These are phyloP conservation scores for Pseudogymnoascus sp. DNA, from an alignment of 2,329 filamentous ascomycete genomes.

Conservation along the genomic window DNA sequence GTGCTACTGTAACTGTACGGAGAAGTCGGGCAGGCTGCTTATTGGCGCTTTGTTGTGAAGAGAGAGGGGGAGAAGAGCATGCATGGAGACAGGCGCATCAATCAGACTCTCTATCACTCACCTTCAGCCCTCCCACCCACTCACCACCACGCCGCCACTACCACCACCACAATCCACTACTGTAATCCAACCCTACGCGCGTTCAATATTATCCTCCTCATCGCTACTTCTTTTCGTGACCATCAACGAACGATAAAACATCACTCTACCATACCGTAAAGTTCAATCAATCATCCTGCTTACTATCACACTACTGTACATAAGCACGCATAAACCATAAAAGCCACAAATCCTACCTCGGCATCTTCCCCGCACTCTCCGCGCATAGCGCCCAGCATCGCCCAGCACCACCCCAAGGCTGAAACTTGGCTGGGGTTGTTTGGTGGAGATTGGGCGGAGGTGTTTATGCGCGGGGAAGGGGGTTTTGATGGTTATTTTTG, in stretches of 20 bases:
- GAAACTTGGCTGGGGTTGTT: neutral
- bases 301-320: too few relatives aligned
- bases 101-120: neutral
- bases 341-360: neutral
- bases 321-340: neutral
- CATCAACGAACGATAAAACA: too few relatives aligned
- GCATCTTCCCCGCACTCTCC: neutral
- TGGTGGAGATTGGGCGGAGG: neutral
- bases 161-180: too few relatives aligned
- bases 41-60: neutral
- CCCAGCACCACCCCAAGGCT: neutral
- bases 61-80: neutral
- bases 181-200: too few relatives aligned
- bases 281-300: too few relatives aligned
- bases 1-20: too few relatives aligned
- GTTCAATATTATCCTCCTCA: neutral
- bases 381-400: neutral
- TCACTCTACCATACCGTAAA: too few relatives aligned
- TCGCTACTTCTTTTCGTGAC: neutral
- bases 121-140: neutral
- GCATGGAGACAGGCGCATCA: neutral
- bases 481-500: neutral
- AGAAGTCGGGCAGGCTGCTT: neutral
- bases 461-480: neutral
- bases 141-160: neutral